Base-by-base conservation (phyloP, 2,329 filamentous ascomycete species). In the Verticillium alfalfae region DNA sequence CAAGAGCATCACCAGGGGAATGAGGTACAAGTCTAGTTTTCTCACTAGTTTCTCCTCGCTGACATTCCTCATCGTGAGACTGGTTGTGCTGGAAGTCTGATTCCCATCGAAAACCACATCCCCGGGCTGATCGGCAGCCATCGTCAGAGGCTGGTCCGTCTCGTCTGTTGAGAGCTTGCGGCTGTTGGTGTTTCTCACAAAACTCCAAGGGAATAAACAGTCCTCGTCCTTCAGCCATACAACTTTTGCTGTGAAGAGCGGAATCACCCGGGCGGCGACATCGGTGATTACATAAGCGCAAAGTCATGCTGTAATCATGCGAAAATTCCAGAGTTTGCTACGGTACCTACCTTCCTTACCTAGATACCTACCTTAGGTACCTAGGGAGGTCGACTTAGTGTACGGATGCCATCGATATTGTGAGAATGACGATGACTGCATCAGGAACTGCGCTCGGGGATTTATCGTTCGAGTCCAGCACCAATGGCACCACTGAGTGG, bases 1-100 rank as follows among this genome's bases (percentile, higher is more conserved):
- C 16, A 90, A 74, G 7, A 84, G 72, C 84, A 90, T 89, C 8
- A 90, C 78, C 22, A 90, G 76, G 2, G 88, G 88, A 15, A 91
- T 81, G 34, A 91, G 79, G 68, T 83, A 79, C 15, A 79, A 63
- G 71, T 91, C 89, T 37, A 91, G 73, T 72, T 89, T 91, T 61
- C 84, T 79, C 54, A 90, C 77, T 26, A 91, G 77, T 65, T 79
- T 81, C 67, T 77, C 79, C 73, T 90, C 79, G 10, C 22, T 18
- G 45, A 52, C 45, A 22, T 52, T 18, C 6, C 45, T 52, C 8
- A 18, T 31, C 45, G 18, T 22, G n/a, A 52, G 45, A 52, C 45
- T 52, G 18, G 45, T 18, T 26, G 45, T 52, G 16, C 45, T 10
- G 5, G 45, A 52, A 9, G 45, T 52, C 22, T 52, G n/a, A 18